phyloP scores from a whole-genome alignment of 768 basidiomycete genomes.

The Termitomyces sp. region DNA sequence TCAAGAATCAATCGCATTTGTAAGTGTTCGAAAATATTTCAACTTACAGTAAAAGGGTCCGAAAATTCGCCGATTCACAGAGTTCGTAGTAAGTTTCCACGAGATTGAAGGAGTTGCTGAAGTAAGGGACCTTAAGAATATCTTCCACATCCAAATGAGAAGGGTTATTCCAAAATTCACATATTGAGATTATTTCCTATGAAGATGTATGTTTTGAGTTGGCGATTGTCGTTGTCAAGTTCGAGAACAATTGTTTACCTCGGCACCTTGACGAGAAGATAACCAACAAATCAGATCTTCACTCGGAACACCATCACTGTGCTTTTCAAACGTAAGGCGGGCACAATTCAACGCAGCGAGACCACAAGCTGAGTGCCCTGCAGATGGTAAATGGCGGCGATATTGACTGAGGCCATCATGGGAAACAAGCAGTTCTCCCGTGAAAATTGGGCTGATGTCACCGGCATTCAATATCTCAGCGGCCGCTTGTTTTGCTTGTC shows the following conservation, averaged over 20 bases:
- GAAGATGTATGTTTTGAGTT: not conserved
- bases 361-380: conserved; percentile 51
- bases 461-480: not conserved
- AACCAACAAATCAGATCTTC: conserved; percentile 27
- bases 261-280: conserved; percentile 24
- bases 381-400: conserved; percentile 25
- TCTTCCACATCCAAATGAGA: conserved; percentile 55
- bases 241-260: conserved; percentile 22
- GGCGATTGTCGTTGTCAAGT: not conserved
- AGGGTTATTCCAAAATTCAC: conserved; percentile 47
- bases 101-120: conserved; percentile 34
- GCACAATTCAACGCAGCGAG: conserved; percentile 65
- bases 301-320: conserved; percentile 24
- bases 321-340: conserved; percentile 38
- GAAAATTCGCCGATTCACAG: conserved; percentile 25
- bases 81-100: conserved; percentile 29
- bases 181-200: conserved; percentile 56
- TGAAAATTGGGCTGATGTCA: conserved; percentile 12
- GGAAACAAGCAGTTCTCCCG: conserved; percentile 30
- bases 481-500: not conserved
- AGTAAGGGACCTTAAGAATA: conserved; percentile 43
- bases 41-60: conserved; percentile 24
- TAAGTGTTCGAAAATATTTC: conserved; percentile 13
- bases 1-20: not conserved
- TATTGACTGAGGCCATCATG: conserved; percentile 56